Evolutionary conservation across 306 rosid genomes (phyloP).

Genomic region (Cucurbita argyrosperma): DNA sequence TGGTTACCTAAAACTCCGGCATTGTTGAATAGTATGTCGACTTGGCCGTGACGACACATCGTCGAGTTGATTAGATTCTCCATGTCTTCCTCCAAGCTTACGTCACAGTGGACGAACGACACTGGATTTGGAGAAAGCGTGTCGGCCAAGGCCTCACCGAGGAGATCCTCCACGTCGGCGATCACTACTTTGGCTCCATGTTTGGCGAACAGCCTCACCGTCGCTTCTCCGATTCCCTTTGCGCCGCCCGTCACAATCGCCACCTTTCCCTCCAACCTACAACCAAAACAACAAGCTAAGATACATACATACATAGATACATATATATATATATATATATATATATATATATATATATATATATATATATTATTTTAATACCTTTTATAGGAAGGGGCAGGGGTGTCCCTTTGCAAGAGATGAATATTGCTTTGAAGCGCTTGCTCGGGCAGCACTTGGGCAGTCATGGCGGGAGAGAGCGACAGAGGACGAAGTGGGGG

Average conservation of each 20-base stretch:
- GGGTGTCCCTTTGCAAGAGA: slow-evolving; percentile 24
- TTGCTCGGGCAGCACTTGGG: slow-evolving; percentile 47
- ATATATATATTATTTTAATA: neutral
- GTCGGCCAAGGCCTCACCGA: slow-evolving; percentile 37
- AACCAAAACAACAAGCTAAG: neutral
- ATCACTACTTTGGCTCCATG: slow-evolving; percentile 76
- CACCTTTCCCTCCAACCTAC: slow-evolving; percentile 73
- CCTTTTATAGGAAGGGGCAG: slow-evolving; percentile 38
- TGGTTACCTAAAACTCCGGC: slow-evolving; percentile 73
- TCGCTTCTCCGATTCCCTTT: slow-evolving; percentile 76
- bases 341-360: no score
- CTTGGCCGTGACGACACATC: slow-evolving; percentile 37
- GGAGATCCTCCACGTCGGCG: slow-evolving; percentile 51
- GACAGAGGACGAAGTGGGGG: slow-evolving; percentile 7
- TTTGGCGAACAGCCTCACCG: slow-evolving; percentile 43
- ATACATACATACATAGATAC: no score
- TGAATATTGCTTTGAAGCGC: slow-evolving; percentile 31
- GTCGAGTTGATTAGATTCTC: slow-evolving; percentile 32
- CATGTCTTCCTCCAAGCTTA: slow-evolving; percentile 51
- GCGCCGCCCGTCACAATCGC: slow-evolving; percentile 83
- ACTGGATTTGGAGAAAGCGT: slow-evolving; percentile 36
- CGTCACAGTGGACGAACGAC: slow-evolving; percentile 52
- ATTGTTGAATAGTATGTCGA: slow-evolving; percentile 77
- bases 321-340: no score
- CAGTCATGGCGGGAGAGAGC: slow-evolving; percentile 27